Percentiles rank a stretch among this genome's conserved stretches.
Evolutionary conservation across 345 rosid species (phyloP).

Genomic region (Hevea brasiliensis): DNA sequence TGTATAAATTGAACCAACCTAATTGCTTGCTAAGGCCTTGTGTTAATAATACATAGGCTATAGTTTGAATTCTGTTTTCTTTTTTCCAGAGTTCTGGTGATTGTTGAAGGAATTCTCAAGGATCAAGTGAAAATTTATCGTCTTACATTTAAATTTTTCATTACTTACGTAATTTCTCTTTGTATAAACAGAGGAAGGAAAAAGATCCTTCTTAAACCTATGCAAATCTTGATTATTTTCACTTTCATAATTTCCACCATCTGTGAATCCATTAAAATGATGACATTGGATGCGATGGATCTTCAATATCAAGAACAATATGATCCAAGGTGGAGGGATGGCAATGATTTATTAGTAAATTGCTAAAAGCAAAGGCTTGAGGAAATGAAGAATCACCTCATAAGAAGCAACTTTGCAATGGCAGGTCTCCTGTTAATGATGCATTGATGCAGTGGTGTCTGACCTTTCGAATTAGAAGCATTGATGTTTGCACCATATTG

Average conservation of each 20-base stretch:
- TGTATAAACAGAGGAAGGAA: not conserved
- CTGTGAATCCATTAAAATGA: not conserved
- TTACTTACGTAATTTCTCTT: not conserved
- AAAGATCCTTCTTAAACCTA: not conserved
- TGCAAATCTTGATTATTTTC: not conserved
- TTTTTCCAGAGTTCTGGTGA: not conserved
- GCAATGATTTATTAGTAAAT: not conserved
- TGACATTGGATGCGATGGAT: not conserved
- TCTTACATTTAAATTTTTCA: not conserved
- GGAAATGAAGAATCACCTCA: slow-evolving; percentile 44
- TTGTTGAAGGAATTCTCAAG: not conserved
- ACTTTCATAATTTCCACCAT: not conserved
- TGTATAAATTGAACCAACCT: not conserved
- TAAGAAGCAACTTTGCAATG: slow-evolving; percentile 59
- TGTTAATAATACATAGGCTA: not conserved
- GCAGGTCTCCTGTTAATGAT: slow-evolving; percentile 51
- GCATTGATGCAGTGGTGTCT: slow-evolving; percentile 61
- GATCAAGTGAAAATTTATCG: not conserved
- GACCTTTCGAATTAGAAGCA: slow-evolving; percentile 55
- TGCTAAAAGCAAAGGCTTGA: slow-evolving; percentile 2
- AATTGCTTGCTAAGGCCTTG: not conserved
- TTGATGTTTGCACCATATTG: slow-evolving; percentile 73
- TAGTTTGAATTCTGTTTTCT: not conserved
- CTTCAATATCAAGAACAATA: not conserved
- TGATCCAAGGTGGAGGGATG: not conserved